Evolutionary conservation across 306 rosid species (phyloP).

Genomic region (Biancaea sappan): DNA sequence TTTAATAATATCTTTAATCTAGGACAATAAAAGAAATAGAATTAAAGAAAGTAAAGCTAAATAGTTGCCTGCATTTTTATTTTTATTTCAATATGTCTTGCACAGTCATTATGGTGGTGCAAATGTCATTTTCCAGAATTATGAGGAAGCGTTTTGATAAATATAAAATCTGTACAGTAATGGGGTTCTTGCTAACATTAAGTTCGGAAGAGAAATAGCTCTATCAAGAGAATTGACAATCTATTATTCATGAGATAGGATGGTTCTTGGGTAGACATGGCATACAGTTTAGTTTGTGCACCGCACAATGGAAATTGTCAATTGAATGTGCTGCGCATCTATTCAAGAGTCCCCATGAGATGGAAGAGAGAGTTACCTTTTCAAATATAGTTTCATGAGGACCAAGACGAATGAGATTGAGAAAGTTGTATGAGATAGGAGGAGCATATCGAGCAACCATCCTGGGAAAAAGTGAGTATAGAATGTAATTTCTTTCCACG

Average conservation of each 20-base stretch:
- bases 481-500: slow-evolving; percentile 28
- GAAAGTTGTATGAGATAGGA: slow-evolving; percentile 93
- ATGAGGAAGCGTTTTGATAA: not conserved
- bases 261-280: not conserved
- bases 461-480: slow-evolving; percentile 45
- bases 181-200: not conserved
- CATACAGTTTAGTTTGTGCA: not conserved
- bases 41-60: slow-evolving; percentile 8
- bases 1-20: not conserved
- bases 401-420: slow-evolving; percentile 82
- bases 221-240: not conserved
- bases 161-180: slow-evolving; percentile 10
- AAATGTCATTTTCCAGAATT: slow-evolving; percentile 9
- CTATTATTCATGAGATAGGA: not conserved
- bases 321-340: not conserved
- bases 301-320: not conserved
- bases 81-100: not conserved
- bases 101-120: slow-evolving; percentile 6
- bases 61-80: slow-evolving; percentile 19
- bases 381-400: slow-evolving; percentile 74
- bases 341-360: slow-evolving; percentile 5
- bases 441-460: slow-evolving; percentile 99
- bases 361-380: slow-evolving; percentile 52
- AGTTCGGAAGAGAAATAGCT: not conserved
- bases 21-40: not conserved